These are phyloP conservation scores for Naganishia sp. DNA, from an alignment of 1,284 basidiomycete genomes.

Conservation along the genomic window DNA sequence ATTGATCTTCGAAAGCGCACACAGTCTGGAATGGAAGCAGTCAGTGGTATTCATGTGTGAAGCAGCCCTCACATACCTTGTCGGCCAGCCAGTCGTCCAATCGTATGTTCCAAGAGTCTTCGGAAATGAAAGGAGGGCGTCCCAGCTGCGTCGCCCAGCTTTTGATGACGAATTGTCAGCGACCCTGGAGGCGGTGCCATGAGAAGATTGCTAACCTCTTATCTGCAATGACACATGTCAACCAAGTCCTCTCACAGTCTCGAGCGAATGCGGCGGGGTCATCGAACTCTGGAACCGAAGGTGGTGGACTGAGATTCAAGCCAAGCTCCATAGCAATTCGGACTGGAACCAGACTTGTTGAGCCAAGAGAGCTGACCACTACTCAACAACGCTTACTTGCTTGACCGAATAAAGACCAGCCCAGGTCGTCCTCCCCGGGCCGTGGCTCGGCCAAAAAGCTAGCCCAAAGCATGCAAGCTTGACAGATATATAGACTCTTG, in stretches of 20 bases:
- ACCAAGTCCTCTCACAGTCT: conserved; percentile 25
- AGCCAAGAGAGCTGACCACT: too few species aligned
- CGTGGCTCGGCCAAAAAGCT: conserved; percentile 19
- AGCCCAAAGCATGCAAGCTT: conserved; percentile 29
- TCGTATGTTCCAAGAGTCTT: conserved; percentile 7
- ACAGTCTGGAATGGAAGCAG: background rate
- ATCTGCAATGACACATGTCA: conserved; percentile 30
- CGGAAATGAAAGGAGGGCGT: conserved; percentile 21
- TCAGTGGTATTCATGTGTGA: too few species aligned
- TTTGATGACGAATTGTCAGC: background rate
- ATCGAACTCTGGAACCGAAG: background rate
- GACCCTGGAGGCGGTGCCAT: background rate
- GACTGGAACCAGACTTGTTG: background rate
- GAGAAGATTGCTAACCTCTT: background rate
- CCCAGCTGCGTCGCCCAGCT: conserved; percentile 31
- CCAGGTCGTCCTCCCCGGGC: conserved; percentile 26
- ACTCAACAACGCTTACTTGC: conserved; percentile 5
- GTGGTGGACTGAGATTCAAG: conserved; percentile 13
- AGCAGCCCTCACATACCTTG: background rate
- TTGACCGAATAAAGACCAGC: conserved; percentile 28
- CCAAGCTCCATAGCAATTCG: conserved; percentile 29
- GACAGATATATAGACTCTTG: conserved; percentile 26
- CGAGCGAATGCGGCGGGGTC: conserved; percentile 4
- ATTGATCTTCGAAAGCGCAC: conserved; percentile 20
- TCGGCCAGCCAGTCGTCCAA: conserved; percentile 17